These are phyloP conservation scores for Diutina scorzettiae DNA, from an alignment of 1,139 yeast genomes.

Conservation along the genomic window DNA sequence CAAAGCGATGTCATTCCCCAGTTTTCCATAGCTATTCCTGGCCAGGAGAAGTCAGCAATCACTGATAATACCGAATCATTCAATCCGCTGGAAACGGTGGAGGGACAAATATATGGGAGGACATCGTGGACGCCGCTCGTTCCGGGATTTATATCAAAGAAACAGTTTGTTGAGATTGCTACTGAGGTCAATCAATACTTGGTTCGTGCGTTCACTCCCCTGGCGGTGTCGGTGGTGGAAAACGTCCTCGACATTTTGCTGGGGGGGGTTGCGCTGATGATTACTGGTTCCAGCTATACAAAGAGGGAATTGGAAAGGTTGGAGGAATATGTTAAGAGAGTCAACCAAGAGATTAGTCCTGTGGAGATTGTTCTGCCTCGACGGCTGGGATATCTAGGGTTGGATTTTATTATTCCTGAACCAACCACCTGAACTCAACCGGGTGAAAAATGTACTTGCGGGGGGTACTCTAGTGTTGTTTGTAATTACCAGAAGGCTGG, in stretches of 20 bases:
- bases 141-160: not conserved
- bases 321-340: not conserved
- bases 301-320: not conserved
- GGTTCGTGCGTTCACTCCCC: not conserved
- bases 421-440: not conserved
- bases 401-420: not conserved
- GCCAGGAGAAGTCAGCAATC: not conserved
- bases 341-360: not conserved
- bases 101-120: not conserved
- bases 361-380: not conserved
- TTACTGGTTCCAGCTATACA: not conserved
- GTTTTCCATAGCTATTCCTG: not conserved
- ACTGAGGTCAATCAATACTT: not conserved
- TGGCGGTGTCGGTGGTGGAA: not conserved
- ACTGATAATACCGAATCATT: not conserved
- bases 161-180: not conserved
- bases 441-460: too few species aligned
- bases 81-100: not conserved
- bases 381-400: not conserved
- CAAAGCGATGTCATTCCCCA: constrained; percentile 1
- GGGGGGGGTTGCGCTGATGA: not conserved
- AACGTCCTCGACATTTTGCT: not conserved
- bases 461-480: too few species aligned
- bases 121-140: constrained; percentile 4
- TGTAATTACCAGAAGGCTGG: too few species aligned